A percentile compares a stretch with the other conserved stretches of the same genome.
Evolutionary conservation across 805 yeast species (phyloP).

Genomic region (Torulaspora maleeae): DNA sequence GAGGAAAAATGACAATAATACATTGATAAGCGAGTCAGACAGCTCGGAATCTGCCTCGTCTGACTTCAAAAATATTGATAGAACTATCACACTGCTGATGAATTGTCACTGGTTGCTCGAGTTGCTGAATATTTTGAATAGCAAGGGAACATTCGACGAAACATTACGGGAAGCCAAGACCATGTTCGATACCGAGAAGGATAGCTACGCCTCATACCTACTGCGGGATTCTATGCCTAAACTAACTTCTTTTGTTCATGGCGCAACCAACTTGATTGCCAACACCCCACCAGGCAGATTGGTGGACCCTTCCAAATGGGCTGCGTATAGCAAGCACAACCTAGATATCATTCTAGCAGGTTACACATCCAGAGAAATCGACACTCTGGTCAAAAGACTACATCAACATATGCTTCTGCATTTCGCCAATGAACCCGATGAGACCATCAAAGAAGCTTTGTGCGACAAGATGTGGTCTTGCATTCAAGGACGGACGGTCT

Average conservation of each 20-base stretch:
- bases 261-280: constrained; percentile 49
- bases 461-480: constrained; percentile 65
- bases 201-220: constrained; percentile 44
- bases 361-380: constrained; percentile 56
- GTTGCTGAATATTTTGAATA: constrained; percentile 28
- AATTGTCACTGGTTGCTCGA: constrained; percentile 53
- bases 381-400: constrained; percentile 49
- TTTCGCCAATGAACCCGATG: constrained; percentile 35
- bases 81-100: constrained; percentile 46
- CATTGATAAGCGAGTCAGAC: constrained; percentile 1
- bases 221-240: constrained; percentile 60
- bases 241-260: constrained; percentile 58
- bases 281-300: constrained; percentile 28
- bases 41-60: constrained; percentile 4
- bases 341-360: constrained; percentile 53
- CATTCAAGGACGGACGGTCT: constrained; percentile 58
- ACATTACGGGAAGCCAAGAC: constrained; percentile 24
- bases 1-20: constrained; percentile 6
- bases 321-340: constrained; percentile 57
- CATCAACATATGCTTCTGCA: constrained; percentile 55
- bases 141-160: constrained; percentile 19
- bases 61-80: constrained; percentile 30
- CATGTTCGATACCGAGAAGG: constrained; percentile 35
- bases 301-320: constrained; percentile 51
- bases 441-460: constrained; percentile 39